phyloP scores from a whole-genome alignment of 73 alveolate species.

The Uronychia binucleata region DNA sequence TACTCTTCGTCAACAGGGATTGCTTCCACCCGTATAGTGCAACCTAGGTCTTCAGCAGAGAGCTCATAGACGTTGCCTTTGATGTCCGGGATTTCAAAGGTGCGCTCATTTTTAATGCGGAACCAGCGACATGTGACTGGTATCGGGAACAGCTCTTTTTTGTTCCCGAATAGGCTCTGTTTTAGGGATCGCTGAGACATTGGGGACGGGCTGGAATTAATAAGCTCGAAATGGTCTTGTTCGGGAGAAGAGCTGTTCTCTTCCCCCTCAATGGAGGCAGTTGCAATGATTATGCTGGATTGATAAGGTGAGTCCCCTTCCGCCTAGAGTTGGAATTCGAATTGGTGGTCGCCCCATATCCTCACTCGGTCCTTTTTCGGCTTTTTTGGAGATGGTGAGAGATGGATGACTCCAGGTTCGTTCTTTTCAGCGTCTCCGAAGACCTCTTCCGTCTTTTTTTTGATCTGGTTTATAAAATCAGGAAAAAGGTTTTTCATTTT shows the following conservation, averaged over 20 bases:
- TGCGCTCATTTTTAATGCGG: conserved; percentile 46
- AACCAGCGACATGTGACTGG: conserved; percentile 51
- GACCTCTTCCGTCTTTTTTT: not conserved
- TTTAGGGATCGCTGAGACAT: no score
- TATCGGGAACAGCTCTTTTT: no score
- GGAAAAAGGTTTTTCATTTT: not conserved
- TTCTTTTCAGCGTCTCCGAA: no score
- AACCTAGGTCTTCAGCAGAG: conserved; percentile 64
- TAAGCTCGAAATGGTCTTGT: no score
- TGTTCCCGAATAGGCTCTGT: no score
- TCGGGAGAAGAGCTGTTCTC: no score
- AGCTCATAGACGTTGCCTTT: conserved; percentile 51
- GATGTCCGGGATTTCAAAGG: conserved; percentile 38
- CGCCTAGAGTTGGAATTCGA: conserved; percentile 22
- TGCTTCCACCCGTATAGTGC: conserved; percentile 56
- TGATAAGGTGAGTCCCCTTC: conserved; percentile 47
- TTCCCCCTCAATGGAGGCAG: no score
- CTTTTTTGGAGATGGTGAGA: no score
- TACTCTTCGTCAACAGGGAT: conserved; percentile 60
- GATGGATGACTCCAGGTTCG: no score
- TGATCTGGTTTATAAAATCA: not conserved
- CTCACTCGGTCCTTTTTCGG: no score
- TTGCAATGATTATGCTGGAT: conserved; percentile 35
- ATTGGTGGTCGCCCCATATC: conserved; percentile 44
- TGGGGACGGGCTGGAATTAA: no score